Evolutionary conservation across 2,329 filamentous ascomycete species (phyloP).

Genomic region (Orbilia blumenaviensis): DNA sequence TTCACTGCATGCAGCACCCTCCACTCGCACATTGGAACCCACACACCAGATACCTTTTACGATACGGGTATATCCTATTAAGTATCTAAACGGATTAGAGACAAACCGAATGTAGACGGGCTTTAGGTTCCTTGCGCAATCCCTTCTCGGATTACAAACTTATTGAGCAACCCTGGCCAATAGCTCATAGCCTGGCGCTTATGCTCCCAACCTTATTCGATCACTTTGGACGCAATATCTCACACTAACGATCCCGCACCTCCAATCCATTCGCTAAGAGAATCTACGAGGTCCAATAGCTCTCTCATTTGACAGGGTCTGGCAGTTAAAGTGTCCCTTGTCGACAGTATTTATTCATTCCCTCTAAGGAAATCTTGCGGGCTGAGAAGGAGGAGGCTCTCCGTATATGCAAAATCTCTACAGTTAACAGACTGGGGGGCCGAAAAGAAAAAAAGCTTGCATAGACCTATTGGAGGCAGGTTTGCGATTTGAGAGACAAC

Average conservation of each 20-base stretch:
- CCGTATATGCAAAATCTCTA: neutral
- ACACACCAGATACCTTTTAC: neutral
- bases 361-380: conserved; percentile 1
- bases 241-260: conserved; percentile 46
- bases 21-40: neutral
- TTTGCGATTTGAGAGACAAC: conserved; percentile 29
- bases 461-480: conserved; percentile 14
- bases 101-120: conserved; percentile 10
- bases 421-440: conserved; percentile 12
- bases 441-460: conserved; percentile 12
- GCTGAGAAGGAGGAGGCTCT: conserved; percentile 19
- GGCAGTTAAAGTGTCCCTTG: conserved; percentile 16
- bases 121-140: conserved; percentile 38
- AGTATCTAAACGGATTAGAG: conserved; percentile 11
- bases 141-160: conserved; percentile 17
- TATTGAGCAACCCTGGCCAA: conserved; percentile 38
- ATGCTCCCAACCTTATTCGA: conserved; percentile 48
- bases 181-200: conserved; percentile 37
- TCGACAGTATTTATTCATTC: neutral
- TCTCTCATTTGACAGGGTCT: conserved; percentile 16
- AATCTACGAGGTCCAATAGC: conserved; percentile 35
- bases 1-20: conserved; percentile 10
- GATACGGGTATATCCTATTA: neutral
- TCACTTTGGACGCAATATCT: conserved; percentile 24
- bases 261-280: conserved; percentile 32